These are phyloP conservation scores for Ajuga reptans DNA, from an alignment of 305 asterid species.

Conservation along the genomic window DNA sequence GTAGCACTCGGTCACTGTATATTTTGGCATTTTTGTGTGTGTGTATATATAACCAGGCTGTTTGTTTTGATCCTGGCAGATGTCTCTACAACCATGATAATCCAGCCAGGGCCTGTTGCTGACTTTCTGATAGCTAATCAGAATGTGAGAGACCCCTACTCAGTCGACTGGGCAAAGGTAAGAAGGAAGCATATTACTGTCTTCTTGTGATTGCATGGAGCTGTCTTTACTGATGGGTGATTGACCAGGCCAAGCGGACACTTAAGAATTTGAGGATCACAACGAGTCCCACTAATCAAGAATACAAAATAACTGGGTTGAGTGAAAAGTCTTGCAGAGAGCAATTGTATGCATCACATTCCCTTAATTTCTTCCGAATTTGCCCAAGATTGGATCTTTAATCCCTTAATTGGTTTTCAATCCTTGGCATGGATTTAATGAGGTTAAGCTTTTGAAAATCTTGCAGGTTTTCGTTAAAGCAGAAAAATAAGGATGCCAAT, in stretches of 20 bases:
- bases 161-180: slow-evolving; percentile 79
- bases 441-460: neutral
- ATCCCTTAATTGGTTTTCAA: neutral
- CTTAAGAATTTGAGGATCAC: slow-evolving; percentile 56
- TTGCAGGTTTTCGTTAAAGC: slow-evolving; percentile 46
- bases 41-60: neutral
- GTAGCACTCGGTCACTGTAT: slow-evolving; percentile 15
- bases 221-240: neutral
- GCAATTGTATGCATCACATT: slow-evolving; percentile 37
- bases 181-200: neutral
- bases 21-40: neutral
- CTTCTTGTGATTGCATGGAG: neutral
- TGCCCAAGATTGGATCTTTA: neutral
- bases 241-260: slow-evolving; percentile 47
- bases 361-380: neutral
- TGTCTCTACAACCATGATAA: slow-evolving; percentile 83
- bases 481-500: slow-evolving; percentile 30
- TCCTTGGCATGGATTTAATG: neutral
- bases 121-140: slow-evolving; percentile 67
- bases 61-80: slow-evolving; percentile 29
- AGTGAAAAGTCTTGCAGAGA: slow-evolving; percentile 51
- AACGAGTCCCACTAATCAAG: slow-evolving; percentile 48
- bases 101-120: slow-evolving; percentile 69
- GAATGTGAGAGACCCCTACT: slow-evolving; percentile 54
- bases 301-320: slow-evolving; percentile 54